Base-by-base conservation (phyloP, 805 yeast genomes). In the Candida gorgasii region DNA sequence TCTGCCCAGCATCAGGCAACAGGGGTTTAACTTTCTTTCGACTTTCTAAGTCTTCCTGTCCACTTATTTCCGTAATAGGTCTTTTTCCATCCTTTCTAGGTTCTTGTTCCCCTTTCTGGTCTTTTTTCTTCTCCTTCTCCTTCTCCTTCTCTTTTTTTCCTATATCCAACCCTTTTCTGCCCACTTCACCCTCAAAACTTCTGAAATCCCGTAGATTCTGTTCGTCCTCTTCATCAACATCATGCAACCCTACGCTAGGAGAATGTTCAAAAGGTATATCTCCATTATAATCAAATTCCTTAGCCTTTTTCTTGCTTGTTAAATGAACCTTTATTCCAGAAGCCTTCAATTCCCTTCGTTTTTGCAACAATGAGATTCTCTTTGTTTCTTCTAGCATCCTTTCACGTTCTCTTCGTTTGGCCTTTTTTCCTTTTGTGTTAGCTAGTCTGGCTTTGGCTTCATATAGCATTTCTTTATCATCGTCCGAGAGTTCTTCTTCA, bases 391-490 rank as follows among this genome's bases (percentile, higher is more conserved):
- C 86, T 34, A 89, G 65, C 76, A 86, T 75, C 39, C 93, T 69
- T 58, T 92, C 98, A 44, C 97, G 71, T 2, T 84, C 87, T 57
- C 90, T 89, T 45, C 98, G 66, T 45, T 90, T 87, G 0, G 97
- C 97, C 62, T 92, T 92, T 52, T 90, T 89, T 46, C 98, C 99
- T 59, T 86, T 89, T 0, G 97, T 89, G 54, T 89, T 90, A 9
- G 95, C 87, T 49, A 92, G 67, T 52, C 99, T 76, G 1, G 97
- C 96, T 36, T 84, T 76, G 0, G 99, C 99, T 58, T 93, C 99
- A n/a, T 88, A 80, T 6, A 90, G 62, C 97, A 90, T 89, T 59
- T 92, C 97, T 43, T 77, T 67, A 54, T 92, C 97, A 45, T 88
- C 96, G 32, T 89, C 97, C 44, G 83, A 90, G 73, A 89, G 67